Evolutionary conservation across 2,329 filamentous ascomycete species (phyloP).

Genomic region (Aspergillus vadensis): DNA sequence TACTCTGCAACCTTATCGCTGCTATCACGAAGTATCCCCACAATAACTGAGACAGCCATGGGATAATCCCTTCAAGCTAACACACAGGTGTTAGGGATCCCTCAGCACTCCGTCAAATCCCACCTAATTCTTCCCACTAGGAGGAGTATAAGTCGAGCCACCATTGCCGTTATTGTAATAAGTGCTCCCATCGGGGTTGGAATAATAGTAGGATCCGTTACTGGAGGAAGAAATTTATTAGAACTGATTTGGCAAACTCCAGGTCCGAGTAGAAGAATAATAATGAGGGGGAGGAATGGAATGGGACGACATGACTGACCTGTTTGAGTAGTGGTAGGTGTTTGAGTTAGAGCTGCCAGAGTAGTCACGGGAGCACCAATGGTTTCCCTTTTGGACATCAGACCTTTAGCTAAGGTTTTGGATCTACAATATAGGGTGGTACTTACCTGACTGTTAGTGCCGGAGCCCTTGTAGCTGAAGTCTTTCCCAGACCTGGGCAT

Average conservation of each 20-base stretch:
- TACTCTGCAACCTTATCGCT: too few species aligned
- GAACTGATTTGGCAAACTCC: too few species aligned
- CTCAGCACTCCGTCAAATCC: too few species aligned
- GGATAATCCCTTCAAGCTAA: too few species aligned
- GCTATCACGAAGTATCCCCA: too few species aligned
- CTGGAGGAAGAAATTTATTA: slow-evolving; percentile 30
- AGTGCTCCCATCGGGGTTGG: slow-evolving; percentile 67
- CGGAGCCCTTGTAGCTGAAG: slow-evolving; percentile 49
- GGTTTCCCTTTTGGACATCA: slow-evolving; percentile 58
- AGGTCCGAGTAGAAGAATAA: too few species aligned
- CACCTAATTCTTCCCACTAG: slow-evolving; percentile 45
- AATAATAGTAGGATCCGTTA: slow-evolving; percentile 73
- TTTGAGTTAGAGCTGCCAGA: slow-evolving; percentile 58
- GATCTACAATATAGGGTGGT: not conserved
- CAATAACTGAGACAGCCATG: too few species aligned
- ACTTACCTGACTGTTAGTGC: slow-evolving; percentile 64
- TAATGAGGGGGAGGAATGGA: too few species aligned
- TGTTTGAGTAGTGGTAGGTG: slow-evolving; percentile 65
- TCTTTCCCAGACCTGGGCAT: slow-evolving; percentile 26
- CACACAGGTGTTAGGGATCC: too few species aligned
- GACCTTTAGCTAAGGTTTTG: not conserved
- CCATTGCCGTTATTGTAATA: slow-evolving; percentile 67
- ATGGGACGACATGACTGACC: slow-evolving; percentile 38
- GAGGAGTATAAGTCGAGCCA: slow-evolving; percentile 61
- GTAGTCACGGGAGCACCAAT: slow-evolving; percentile 67